phyloP scores from a whole-genome alignment of 192 early-diverging fungal species.

The Chytriomyces confervae region DNA sequence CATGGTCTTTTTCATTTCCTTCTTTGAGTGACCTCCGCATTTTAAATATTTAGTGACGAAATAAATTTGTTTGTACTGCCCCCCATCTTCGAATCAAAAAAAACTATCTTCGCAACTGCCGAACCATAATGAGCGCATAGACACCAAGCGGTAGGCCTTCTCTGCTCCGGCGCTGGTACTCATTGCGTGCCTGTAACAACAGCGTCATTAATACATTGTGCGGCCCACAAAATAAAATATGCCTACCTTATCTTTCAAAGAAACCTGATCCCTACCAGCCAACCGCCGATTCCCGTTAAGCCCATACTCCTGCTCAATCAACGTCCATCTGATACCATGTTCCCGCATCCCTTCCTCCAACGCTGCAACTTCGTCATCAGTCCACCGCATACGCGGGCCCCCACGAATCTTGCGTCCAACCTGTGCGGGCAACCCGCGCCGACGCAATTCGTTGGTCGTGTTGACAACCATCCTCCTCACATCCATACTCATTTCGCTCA shows the following conservation, averaged over 20 bases:
- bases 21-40: no score
- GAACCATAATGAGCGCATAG: neutral
- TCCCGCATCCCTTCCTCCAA: constrained; percentile 19
- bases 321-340: constrained; percentile 9
- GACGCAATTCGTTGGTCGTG: no score
- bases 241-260: constrained; percentile 36
- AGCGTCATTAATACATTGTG: neutral
- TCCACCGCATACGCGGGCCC: constrained; percentile 5
- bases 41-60: no score
- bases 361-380: constrained; percentile 6
- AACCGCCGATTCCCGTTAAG: neutral
- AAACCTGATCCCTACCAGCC: constrained; percentile 17
- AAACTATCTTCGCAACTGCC: neutral
- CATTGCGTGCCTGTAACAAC: constrained; percentile 11
- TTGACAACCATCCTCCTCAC: no score
- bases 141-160: neutral
- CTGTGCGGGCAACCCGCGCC: neutral
- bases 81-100: constrained; percentile 3
- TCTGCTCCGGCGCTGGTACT: neutral
- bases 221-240: neutral
- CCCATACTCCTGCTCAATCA: constrained; percentile 17
- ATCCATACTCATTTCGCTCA: no score
- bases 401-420: constrained; percentile 2
- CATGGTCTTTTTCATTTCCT: no score
- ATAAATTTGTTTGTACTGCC: neutral